A percentile compares a stretch with the other conserved stretches of the same genome.
Conservation (phyloP, 2,329 filamentous ascomycete species). For the Cytospora chrysosperma region DNA sequence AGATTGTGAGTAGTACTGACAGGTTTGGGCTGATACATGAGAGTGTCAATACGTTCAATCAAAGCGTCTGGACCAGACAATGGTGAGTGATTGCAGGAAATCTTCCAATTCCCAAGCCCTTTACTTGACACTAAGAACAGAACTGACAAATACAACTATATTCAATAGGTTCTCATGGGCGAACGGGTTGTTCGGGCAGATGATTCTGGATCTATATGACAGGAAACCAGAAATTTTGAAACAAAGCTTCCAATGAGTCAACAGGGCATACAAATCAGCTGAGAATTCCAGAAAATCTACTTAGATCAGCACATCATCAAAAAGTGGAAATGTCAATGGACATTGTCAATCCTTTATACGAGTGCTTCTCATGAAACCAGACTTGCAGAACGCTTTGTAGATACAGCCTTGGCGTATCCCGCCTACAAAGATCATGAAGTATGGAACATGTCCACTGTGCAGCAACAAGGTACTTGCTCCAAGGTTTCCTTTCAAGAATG, state of each 20-base stretch:
- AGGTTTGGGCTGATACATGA: constrained; percentile 79
- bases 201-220: constrained; percentile 70
- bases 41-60: constrained; percentile 66
- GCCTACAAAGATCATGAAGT: too few species aligned
- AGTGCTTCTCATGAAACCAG: background rate
- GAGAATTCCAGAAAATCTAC: too few species aligned
- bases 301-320: too few species aligned
- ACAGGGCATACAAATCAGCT: too few species aligned
- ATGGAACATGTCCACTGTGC: too few species aligned
- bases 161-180: constrained; percentile 86
- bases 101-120: background rate
- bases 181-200: constrained; percentile 85
- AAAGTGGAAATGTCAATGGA: background rate
- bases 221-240: constrained; percentile 59
- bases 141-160: constrained; percentile 9
- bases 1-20: constrained; percentile 67
- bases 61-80: constrained; percentile 43
- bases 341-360: background rate
- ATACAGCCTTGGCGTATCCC: too few species aligned
- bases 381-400: too few species aligned
- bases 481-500: too few species aligned
- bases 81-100: constrained; percentile 34
- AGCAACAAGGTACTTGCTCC: too few species aligned
- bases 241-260: constrained; percentile 37
- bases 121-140: background rate